Evolutionary conservation across 202 grass and related monocot species (phyloP).

Genomic region (Elaeis oleifera): DNA sequence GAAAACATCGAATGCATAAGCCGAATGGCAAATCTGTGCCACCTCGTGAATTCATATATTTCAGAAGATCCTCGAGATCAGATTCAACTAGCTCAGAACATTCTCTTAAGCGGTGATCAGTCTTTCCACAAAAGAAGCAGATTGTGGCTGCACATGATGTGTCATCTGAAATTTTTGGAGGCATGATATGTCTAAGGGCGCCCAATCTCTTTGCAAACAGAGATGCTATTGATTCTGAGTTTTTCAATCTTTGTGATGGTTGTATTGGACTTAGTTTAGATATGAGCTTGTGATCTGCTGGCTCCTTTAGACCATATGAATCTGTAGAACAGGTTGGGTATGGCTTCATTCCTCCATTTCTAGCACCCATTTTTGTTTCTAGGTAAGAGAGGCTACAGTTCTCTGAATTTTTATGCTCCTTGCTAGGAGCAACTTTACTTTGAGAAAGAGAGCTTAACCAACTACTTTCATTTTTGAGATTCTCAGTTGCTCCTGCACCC

Average conservation of each 20-base stretch:
- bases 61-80: background rate
- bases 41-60: slow-evolving; percentile 4
- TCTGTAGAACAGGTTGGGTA: background rate
- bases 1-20: slow-evolving; percentile 12
- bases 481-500: slow-evolving; percentile 25
- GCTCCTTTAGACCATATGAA: slow-evolving; percentile 20
- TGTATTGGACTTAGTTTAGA: slow-evolving; percentile 44
- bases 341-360: background rate
- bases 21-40: background rate
- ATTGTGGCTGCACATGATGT: background rate
- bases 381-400: background rate
- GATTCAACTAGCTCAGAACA: slow-evolving; percentile 5
- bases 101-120: slow-evolving; percentile 4
- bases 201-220: slow-evolving; percentile 75
- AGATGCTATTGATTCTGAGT: slow-evolving; percentile 58
- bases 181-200: slow-evolving; percentile 48
- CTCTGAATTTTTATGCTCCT: slow-evolving; percentile 25
- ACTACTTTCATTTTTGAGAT: slow-evolving; percentile 31
- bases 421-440: slow-evolving; percentile 20
- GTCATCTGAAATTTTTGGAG: slow-evolving; percentile 24
- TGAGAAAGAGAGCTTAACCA: slow-evolving; percentile 18
- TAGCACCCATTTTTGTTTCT: background rate
- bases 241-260: slow-evolving; percentile 42
- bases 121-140: slow-evolving; percentile 20
- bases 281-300: slow-evolving; percentile 35